Base-by-base conservation (phyloP, 2,329 filamentous ascomycete species). In the Botrytis pseudocinerea region DNA sequence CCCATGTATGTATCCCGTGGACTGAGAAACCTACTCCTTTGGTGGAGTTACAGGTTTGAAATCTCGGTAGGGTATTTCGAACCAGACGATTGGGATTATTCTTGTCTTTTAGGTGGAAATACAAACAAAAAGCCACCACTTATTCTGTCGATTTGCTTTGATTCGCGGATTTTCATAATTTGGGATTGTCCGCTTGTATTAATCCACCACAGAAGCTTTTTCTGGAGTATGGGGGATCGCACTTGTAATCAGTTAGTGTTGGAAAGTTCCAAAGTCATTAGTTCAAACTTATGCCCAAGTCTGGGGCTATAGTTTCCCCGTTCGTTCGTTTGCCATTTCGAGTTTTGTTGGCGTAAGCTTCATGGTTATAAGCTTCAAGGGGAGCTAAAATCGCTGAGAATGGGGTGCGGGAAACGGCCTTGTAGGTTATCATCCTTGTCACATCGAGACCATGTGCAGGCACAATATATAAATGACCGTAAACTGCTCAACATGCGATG, bases 381-480 rank as follows among this genome's bases (percentile, higher is more conserved):
- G 44, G 42, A 12, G 38, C 28, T n/a, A 63, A 18, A 38, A n/a
- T 38, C 35, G 10, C 48, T 38, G 28, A 20, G 14, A 20, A 14
- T 38, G 40, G 38, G 40, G 28, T n/a, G 66, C 18, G 60, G 59
- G 59, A 51, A 48, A 62, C 51, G 61, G 59, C 44, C 59, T 38
- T 42, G 59, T 63, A 62, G 48, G 38, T 51, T 42, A 40, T 54
- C 25, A 62, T 51, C 69, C 69, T 54, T 71, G 59, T 25, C 38
- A 18, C 68, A 70, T 70, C n/a, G 35, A 28, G 32, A n/a, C n/a
- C 57, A 48, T 48, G 57, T 60, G 20, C 28, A 70, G 25, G 20
- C 68, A 42, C 10, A 42, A 20, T 44, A 40, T 70, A 44, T n/a
- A 70, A 51, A 70, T 42, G 44, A 64, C 42, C 62, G 42, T 35